phyloP scores from a whole-genome alignment of 2,329 filamentous ascomycete species.

The Fusarium sarcochroum region DNA sequence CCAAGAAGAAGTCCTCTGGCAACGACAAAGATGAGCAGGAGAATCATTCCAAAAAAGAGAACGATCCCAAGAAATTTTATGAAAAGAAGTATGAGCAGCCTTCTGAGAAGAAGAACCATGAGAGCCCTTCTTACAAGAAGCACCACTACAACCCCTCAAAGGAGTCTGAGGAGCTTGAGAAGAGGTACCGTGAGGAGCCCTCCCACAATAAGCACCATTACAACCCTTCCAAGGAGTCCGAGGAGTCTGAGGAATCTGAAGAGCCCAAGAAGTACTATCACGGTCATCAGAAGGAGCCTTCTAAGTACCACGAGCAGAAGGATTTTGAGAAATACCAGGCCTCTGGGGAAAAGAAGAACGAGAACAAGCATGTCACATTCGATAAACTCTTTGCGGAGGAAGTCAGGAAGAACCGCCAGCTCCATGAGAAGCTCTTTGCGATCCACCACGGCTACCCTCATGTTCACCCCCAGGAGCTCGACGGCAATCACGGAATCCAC shows the following conservation, averaged over 20 bases:
- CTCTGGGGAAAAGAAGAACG: not conserved
- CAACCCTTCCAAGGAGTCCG: not conserved
- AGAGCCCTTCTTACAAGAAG: not conserved
- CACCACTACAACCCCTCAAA: not conserved
- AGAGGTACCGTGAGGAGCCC: not conserved
- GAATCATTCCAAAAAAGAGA: not conserved
- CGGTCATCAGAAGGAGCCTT: not conserved
- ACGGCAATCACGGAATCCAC: not conserved
- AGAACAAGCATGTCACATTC: not conserved
- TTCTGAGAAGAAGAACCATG: not conserved
- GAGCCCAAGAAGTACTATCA: not conserved
- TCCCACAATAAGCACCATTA: conserved; percentile 1
- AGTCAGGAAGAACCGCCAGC: not conserved
- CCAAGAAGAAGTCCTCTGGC: too few species aligned
- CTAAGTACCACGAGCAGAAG: not conserved
- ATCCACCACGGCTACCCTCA: not conserved
- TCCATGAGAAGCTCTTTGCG: conserved; percentile 4
- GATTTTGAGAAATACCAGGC: not conserved
- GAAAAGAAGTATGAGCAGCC: not conserved
- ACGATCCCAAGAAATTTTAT: not conserved
- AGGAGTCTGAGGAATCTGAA: not conserved
- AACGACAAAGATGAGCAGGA: not conserved
- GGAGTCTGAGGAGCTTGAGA: not conserved
- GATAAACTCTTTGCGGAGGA: conserved; percentile 16
- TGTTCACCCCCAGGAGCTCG: not conserved